These are phyloP conservation scores for Claviceps monticola DNA, from an alignment of 2,329 filamentous ascomycete genomes.

Conservation along the genomic window DNA sequence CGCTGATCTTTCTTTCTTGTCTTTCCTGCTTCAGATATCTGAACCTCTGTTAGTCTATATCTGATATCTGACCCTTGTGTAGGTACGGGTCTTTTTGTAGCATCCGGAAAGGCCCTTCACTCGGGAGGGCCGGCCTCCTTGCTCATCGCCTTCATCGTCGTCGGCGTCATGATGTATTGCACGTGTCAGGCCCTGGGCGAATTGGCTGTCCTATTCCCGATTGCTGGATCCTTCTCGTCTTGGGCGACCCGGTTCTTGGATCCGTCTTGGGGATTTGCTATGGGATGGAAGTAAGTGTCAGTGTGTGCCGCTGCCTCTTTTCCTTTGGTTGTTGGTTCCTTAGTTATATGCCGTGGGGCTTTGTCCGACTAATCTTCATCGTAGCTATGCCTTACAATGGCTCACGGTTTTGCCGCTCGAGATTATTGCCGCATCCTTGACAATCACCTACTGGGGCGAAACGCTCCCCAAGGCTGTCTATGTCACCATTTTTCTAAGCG, in stretches of 20 bases:
- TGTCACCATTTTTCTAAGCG: constrained; percentile 64
- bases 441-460: constrained; percentile 66
- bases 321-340: neutral
- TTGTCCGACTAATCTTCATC: neutral
- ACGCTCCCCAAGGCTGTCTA: constrained; percentile 56
- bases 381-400: constrained; percentile 77
- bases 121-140: constrained; percentile 66
- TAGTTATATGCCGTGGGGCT: neutral
- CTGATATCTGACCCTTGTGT: constrained; percentile 16
- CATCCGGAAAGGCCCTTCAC: constrained; percentile 58
- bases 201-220: constrained; percentile 78
- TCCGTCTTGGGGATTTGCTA: constrained; percentile 87
- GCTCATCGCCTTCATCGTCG: constrained; percentile 62
- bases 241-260: constrained; percentile 89
- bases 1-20: too few relatives aligned
- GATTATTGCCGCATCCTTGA: constrained; percentile 75
- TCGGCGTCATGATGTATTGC: constrained; percentile 80
- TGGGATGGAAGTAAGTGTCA: constrained; percentile 72
- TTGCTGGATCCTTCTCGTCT: constrained; percentile 82
- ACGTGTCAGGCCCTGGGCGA: constrained; percentile 87
- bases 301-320: neutral
- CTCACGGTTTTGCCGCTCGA: constrained; percentile 71
- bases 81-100: constrained; percentile 68
- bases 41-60: too few relatives aligned
- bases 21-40: too few relatives aligned